A percentile compares a stretch with the other conserved stretches of the same genome.
phyloP scores from a whole-genome alignment of 2,329 filamentous ascomycete genomes.

The Pseudocercospora fijiensis region DNA sequence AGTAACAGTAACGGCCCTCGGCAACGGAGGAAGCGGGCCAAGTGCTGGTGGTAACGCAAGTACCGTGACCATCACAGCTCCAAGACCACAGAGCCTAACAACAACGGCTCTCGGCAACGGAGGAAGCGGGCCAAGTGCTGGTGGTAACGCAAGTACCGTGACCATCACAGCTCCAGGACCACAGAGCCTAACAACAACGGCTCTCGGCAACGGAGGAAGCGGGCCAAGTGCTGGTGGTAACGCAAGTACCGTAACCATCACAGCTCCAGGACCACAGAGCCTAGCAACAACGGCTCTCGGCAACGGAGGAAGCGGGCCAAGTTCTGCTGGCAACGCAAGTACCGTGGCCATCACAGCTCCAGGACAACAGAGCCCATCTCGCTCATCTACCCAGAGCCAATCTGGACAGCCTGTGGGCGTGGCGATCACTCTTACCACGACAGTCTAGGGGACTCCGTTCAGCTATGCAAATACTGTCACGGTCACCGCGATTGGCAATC shows the following conservation, averaged over 20 bases:
- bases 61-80: too few species aligned
- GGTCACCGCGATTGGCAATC: slow-evolving; percentile 1
- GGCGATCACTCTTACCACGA: slow-evolving; percentile 5
- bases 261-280: neutral
- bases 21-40: too few species aligned
- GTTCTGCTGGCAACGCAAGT: neutral
- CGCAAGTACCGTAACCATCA: neutral
- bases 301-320: neutral
- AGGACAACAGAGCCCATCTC: neutral
- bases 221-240: neutral
- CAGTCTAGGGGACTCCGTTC: slow-evolving; percentile 9
- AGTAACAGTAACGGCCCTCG: slow-evolving; percentile 1
- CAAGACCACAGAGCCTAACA: too few species aligned
- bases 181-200: too few species aligned
- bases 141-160: too few species aligned
- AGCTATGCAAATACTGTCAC: slow-evolving; percentile 16
- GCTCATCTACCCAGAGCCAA: neutral
- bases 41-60: too few species aligned
- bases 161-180: too few species aligned
- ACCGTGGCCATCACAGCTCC: neutral
- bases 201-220: neutral
- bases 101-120: too few species aligned
- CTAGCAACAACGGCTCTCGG: neutral
- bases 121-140: too few species aligned
- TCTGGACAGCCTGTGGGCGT: slow-evolving; percentile 3